A percentile compares a stretch with the other conserved stretches of the same genome.
Evolutionary conservation across 306 rosid genomes (phyloP).

Genomic region (Erythrophleum fordii): DNA sequence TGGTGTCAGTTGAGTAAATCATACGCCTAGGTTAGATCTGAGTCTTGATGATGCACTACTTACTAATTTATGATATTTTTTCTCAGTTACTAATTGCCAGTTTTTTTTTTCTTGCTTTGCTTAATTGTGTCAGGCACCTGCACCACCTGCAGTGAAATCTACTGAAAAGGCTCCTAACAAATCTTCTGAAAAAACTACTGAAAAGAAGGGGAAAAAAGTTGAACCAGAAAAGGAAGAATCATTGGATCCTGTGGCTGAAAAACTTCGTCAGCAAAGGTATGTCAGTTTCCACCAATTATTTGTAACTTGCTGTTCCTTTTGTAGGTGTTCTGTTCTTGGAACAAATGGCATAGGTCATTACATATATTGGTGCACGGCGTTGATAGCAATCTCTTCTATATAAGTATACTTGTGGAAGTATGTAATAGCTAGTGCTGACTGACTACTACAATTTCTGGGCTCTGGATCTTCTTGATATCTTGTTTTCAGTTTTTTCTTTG

Average conservation of each 20-base stretch:
- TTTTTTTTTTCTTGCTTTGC: conserved; percentile 5
- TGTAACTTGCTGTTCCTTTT: neutral
- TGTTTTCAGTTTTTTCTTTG: conserved; percentile 17
- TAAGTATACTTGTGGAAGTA: neutral
- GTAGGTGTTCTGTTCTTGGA: neutral
- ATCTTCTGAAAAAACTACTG: conserved; percentile 57
- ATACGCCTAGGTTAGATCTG: neutral
- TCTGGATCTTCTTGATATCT: neutral
- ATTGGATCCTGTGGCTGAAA: conserved; percentile 84
- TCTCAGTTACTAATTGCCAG: neutral
- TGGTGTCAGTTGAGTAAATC: neutral
- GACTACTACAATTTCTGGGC: neutral
- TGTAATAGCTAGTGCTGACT: neutral
- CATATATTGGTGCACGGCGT: neutral
- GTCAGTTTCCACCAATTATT: neutral
- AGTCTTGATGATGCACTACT: neutral
- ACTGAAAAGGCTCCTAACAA: conserved; percentile 68
- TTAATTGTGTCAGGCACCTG: conserved; percentile 63
- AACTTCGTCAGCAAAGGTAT: conserved; percentile 95
- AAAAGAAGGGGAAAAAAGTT: conserved; percentile 69
- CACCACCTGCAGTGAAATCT: conserved; percentile 62
- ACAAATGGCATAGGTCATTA: neutral
- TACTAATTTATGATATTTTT: neutral
- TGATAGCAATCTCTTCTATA: conserved; percentile 5
- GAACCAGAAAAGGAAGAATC: conserved; percentile 59